A percentile compares a stretch with the other conserved stretches of the same genome.
Evolutionary conservation across 495 filamentous ascomycete species (phyloP).

Genomic region (Podospora fimiseda): DNA sequence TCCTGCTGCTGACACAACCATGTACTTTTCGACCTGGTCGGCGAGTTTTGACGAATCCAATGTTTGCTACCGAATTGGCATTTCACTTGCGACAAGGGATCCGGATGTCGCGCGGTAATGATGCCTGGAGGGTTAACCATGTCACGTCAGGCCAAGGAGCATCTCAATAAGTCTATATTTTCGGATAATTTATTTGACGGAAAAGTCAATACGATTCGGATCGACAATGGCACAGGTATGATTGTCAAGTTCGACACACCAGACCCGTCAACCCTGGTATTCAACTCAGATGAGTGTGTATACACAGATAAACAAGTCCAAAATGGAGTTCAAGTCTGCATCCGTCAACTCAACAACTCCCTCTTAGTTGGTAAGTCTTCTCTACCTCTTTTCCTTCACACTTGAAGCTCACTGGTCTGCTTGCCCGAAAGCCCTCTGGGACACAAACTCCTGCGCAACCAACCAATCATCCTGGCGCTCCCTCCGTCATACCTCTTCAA

Average conservation of each 20-base stretch:
- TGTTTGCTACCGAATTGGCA: conserved; percentile 3
- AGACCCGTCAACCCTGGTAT: not conserved
- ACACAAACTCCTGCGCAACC: conserved; percentile 5
- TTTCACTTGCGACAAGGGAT: not conserved
- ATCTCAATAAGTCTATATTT: conserved; percentile 14
- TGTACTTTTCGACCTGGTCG: conserved; percentile 7
- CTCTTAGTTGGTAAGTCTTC: conserved; percentile 2
- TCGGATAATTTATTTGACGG: not conserved
- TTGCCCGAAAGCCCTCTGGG: conserved; percentile 6
- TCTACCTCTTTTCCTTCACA: not conserved
- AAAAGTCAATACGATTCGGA: conserved; percentile 7
- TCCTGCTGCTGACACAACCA: conserved; percentile 4
- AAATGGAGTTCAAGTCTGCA: conserved; percentile 15
- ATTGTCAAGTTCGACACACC: conserved; percentile 6
- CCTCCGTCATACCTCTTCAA: conserved; percentile 1
- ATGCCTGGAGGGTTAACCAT: conserved; percentile 9
- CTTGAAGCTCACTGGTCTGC: conserved; percentile 7
- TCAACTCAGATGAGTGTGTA: conserved; percentile 9
- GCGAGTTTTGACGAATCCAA: conserved; percentile 7
- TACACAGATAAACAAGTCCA: conserved; percentile 7
- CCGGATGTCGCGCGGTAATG: conserved; percentile 7
- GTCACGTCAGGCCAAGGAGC: conserved; percentile 1
- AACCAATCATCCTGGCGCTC: conserved; percentile 5
- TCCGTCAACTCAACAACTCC: conserved; percentile 5
- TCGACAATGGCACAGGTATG: conserved; percentile 12